These are phyloP conservation scores for Bathelium albidoporum DNA, from an alignment of 495 filamentous ascomycete genomes.

Conservation along the genomic window DNA sequence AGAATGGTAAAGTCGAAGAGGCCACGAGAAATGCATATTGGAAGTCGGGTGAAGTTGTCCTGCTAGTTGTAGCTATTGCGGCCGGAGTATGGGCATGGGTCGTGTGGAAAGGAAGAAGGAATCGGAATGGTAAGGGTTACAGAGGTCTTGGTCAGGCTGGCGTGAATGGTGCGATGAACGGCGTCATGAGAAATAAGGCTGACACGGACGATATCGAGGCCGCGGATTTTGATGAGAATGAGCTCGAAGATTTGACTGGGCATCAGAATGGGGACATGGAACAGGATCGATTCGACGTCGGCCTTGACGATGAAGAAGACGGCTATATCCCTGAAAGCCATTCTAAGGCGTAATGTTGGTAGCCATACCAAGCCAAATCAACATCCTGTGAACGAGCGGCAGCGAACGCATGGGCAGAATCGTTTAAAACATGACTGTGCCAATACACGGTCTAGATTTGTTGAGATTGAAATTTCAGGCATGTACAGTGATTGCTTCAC, in stretches of 20 bases:
- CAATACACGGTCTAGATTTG: background rate
- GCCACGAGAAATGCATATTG: constrained; percentile 90
- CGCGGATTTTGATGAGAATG: constrained; percentile 80
- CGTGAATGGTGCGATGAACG: constrained; percentile 31
- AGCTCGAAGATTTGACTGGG: constrained; percentile 57
- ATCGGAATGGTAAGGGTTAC: constrained; percentile 34
- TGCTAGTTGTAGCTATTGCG: constrained; percentile 73
- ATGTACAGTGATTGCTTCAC: background rate
- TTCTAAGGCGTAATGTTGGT: background rate
- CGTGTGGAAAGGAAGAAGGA: constrained; percentile 61
- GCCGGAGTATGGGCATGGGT: constrained; percentile 74
- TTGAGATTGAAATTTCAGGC: background rate
- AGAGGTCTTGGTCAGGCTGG: constrained; percentile 38
- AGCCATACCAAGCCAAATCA: too few relatives aligned
- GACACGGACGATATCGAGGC: constrained; percentile 58
- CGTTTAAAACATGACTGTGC: background rate
- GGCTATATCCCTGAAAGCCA: background rate
- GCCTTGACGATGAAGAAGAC: constrained; percentile 16
- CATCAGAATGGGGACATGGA: constrained; percentile 1
- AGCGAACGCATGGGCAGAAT: background rate
- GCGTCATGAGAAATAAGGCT: constrained; percentile 43
- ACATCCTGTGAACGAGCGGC: too few relatives aligned
- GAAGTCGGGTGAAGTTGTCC: constrained; percentile 79
- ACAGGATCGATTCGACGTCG: constrained; percentile 9
- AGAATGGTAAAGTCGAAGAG: constrained; percentile 65